phyloP scores from a whole-genome alignment of 1,284 basidiomycete species.

The Ustilago curta region DNA sequence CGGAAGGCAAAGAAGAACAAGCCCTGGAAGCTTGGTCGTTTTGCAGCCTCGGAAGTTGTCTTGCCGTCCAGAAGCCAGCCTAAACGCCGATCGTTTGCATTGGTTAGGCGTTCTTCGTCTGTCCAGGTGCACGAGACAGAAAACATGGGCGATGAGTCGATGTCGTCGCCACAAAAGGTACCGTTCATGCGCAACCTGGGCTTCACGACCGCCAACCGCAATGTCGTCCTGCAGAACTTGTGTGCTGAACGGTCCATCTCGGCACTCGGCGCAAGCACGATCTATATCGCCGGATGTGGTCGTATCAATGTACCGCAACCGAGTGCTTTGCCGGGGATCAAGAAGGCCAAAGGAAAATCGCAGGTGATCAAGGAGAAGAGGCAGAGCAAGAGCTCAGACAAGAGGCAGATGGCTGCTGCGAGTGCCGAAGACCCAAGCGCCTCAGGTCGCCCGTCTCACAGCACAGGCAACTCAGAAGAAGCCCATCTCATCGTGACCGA shows the following conservation, averaged over 20 bases:
- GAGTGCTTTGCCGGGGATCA: neutral
- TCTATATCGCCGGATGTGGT: slow-evolving; percentile 35
- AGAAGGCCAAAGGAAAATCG: slow-evolving; percentile 14
- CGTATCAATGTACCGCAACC: slow-evolving; percentile 30
- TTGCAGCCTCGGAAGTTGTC: slow-evolving; percentile 40
- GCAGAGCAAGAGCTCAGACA: neutral
- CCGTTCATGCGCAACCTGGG: slow-evolving; percentile 46
- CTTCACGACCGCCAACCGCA: slow-evolving; percentile 43
- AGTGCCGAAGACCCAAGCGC: neutral
- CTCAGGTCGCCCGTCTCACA: neutral
- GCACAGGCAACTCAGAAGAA: slow-evolving; percentile 11
- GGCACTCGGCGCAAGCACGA: slow-evolving; percentile 35
- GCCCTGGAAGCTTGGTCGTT: slow-evolving; percentile 41
- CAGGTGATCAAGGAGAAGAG: slow-evolving; percentile 2
- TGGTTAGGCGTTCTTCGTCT: slow-evolving; percentile 26
- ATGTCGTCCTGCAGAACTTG: slow-evolving; percentile 41
- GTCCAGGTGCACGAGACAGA: slow-evolving; percentile 22
- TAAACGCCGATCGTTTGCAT: slow-evolving; percentile 28
- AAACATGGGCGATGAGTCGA: slow-evolving; percentile 7
- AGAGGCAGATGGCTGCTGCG: neutral
- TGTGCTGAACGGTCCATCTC: slow-evolving; percentile 32
- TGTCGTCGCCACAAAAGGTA: neutral
- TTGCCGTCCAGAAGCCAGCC: slow-evolving; percentile 15
- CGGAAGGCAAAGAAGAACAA: slow-evolving; percentile 32
- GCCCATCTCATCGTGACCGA: slow-evolving; percentile 26